A percentile compares a stretch with the other conserved stretches of the same genome.
Evolutionary conservation across 192 early-diverging fungal genomes (phyloP).

Genomic region (Gryganskiella cystojenkinii): DNA sequence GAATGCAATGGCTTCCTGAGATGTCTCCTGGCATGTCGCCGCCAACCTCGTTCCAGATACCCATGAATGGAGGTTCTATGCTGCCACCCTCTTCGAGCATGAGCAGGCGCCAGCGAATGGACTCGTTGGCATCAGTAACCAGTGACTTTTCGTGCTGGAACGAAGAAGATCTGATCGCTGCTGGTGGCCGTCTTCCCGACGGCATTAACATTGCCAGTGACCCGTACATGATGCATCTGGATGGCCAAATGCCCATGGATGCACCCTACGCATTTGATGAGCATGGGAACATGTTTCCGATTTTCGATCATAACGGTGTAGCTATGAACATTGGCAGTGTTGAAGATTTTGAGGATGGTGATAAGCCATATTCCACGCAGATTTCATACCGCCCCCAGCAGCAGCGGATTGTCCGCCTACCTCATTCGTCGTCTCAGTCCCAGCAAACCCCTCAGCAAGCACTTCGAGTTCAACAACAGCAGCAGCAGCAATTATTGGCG

Average conservation of each 20-base stretch:
- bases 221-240: background rate
- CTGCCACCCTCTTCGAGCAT: background rate
- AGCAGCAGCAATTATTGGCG: slow-evolving; percentile 9
- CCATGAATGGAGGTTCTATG: background rate
- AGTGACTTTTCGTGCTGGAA: slow-evolving; percentile 32
- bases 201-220: background rate
- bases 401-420: no score
- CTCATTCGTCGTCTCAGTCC: no score
- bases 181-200: background rate
- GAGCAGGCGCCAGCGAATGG: slow-evolving; percentile 22
- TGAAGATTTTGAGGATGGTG: no score
- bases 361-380: slow-evolving; percentile 8
- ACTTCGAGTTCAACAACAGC: slow-evolving; percentile 1
- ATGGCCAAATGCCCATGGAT: slow-evolving; percentile 21
- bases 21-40: slow-evolving; percentile 13
- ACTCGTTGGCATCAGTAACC: slow-evolving; percentile 26
- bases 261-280: slow-evolving; percentile 53
- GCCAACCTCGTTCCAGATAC: slow-evolving; percentile 4
- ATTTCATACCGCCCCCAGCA: background rate
- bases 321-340: no score
- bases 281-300: slow-evolving; percentile 15
- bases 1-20: slow-evolving; percentile 1
- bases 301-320: slow-evolving; percentile 10
- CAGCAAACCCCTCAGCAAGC: background rate
- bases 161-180: background rate